Evolutionary conservation across 2,329 filamentous ascomycete genomes (phyloP).

Genomic region (Aquanectria penicillioides): DNA sequence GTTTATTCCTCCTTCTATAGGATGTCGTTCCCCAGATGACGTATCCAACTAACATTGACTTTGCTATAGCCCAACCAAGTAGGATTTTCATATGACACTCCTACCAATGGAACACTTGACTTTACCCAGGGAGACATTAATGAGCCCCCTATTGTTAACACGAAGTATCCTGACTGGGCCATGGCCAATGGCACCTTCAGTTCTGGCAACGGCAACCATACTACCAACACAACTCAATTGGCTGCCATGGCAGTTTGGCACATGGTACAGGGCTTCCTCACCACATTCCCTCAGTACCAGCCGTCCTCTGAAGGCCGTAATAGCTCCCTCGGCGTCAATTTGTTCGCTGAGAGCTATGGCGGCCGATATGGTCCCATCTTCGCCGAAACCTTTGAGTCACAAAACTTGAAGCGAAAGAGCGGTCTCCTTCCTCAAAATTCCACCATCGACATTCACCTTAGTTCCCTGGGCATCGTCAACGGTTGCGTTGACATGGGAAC

Average conservation of each 20-base stretch:
- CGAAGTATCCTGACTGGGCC: conserved; percentile 42
- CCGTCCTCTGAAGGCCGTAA: conserved; percentile 52
- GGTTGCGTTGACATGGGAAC: conserved; percentile 74
- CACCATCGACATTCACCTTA: conserved; percentile 68
- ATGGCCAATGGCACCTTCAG: conserved; percentile 74
- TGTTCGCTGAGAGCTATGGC: conserved; percentile 77
- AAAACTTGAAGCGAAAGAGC: conserved; percentile 67
- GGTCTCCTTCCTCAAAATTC: conserved; percentile 59
- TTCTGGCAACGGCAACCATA: conserved; percentile 58
- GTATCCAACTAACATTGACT: not conserved
- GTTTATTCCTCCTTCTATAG: no score
- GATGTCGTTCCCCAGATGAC: conserved; percentile 29
- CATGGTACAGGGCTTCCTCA: conserved; percentile 70
- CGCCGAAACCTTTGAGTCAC: conserved; percentile 65
- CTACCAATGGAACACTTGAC: conserved; percentile 68
- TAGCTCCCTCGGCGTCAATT: conserved; percentile 65
- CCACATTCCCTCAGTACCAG: conserved; percentile 67
- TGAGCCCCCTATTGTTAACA: conserved; percentile 36
- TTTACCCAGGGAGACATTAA: conserved; percentile 52
- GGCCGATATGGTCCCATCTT: conserved; percentile 77
- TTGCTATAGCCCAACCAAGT: conserved; percentile 72
- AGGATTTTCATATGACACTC: conserved; percentile 73
- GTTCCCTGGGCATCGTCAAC: conserved; percentile 75
- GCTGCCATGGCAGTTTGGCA: conserved; percentile 73
- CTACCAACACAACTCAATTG: conserved; percentile 65